Base-by-base conservation (phyloP, 108 stramenopile genomes). In the Skeletonema tropicum region DNA sequence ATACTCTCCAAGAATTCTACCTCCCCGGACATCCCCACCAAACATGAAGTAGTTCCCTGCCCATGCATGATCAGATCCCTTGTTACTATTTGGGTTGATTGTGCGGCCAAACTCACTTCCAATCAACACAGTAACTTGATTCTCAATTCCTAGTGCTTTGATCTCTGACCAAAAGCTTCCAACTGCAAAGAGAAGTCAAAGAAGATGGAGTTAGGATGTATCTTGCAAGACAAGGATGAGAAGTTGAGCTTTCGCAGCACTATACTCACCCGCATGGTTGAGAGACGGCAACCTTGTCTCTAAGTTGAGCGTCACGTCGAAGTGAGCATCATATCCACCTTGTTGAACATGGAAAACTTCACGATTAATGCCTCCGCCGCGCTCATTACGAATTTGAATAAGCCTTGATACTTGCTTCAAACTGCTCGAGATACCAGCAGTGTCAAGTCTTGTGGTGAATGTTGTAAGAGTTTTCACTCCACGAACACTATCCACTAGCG, bases 41-140 rank as follows among this genome's bases (percentile, higher is more conserved):
- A 78, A 68, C 49, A 86, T 63, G 46, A 82, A 84, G 33, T 78
- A 69, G 62, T 79, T 83, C 7, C 85, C 87, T 31, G 77, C 87
- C 92, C 92, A 90, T 60, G 73, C 90, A 80, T 93, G 92, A 62
- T 94, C 94, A 55, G 71, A 76, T 11, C 90, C 90, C 8, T 75
- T 25, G 39, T 71, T 71, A 60, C 46, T 65, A 73, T 92, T 92
- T 17, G 77, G 71, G 3, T 85, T 83, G n/a, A 92, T 63, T 9
- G 88, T 92, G 3, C 88, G 77, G 10, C 75, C 90, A 64, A 93
- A 93, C 33, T 93, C 92, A 25, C 86, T 87, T 5, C 64, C 66
- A 2, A 74, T 49, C 9, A 52, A 25, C 6, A 87, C 60, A 21
- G 74, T 70, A 9, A 87, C 82, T 69, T 64, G 61, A 45, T 83